Base-by-base conservation (phyloP, 2,329 filamentous ascomycete genomes). In the Hypomyces perniciosus region DNA sequence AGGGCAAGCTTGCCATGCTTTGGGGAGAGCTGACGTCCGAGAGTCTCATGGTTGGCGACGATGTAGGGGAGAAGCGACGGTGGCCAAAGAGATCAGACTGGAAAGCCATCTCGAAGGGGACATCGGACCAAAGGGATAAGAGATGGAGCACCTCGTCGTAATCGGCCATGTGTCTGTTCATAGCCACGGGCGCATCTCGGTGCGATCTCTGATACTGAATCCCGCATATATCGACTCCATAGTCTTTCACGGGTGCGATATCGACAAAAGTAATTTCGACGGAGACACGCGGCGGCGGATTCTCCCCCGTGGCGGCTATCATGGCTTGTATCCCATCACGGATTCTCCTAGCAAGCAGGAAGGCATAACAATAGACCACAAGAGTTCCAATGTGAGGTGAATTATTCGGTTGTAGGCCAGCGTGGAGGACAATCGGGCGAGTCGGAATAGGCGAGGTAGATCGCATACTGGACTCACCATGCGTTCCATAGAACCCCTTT, bases 361-460 rank as follows among this genome's bases (percentile, higher is more conserved):
- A 54, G 48, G 51, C 47, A 40, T 54, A 54, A 40, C 51, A 50
- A 12, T 50, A 50, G 31, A 50, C 51, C 29, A 50, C 44, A 9
- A 54, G 51, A 9, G 51, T 54, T 6, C 51, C 51, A 27, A 44
- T 47, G 30, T 54, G 47, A 35, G 51, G 47, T 6, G 43, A 54
- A 20, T 54, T 53, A 34, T 50, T 54, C 48, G 39, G 51, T 29
- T 50, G 44, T 30, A 39, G 43, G n/a, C 51, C 51, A 26, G 40
- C 47, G 26, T 54, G 47, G 13, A 50, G 20, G 27, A 43, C 26
- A 26, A 47, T 45, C 29, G 51, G 51, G 10, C 51, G 51, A 20
- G 10, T 48, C 31, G 47, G 47, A 28, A 50, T 9, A 20, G 20
- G 20, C 20, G 20, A 20, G 20, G 20, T 20, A 20, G 20, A 20